phyloP scores from a whole-genome alignment of 495 filamentous ascomycete species.

The Daldinia childiae region DNA sequence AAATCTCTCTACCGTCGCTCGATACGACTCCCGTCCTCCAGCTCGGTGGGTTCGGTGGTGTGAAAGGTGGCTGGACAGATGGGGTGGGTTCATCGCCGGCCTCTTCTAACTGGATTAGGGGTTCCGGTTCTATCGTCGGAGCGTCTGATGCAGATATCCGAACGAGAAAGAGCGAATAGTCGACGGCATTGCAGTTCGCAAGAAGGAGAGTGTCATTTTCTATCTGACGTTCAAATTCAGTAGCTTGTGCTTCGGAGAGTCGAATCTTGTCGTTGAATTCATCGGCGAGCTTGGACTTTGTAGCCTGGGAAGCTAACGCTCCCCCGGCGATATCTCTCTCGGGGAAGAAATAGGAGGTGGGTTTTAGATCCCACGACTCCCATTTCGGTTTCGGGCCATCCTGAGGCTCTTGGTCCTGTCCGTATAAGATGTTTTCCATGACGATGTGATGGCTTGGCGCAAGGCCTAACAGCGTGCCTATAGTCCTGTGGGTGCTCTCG shows the following conservation, averaged over 20 bases:
- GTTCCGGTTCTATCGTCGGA: slow-evolving; percentile 31
- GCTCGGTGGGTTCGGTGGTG: slow-evolving; percentile 48
- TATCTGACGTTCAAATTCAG: slow-evolving; percentile 58
- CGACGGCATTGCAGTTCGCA: slow-evolving; percentile 67
- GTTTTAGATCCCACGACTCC: slow-evolving; percentile 78
- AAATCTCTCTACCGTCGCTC: slow-evolving; percentile 69
- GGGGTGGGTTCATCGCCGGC: slow-evolving; percentile 12
- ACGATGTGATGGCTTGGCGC: slow-evolving; percentile 73
- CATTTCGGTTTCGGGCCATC: slow-evolving; percentile 56
- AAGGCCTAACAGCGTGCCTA: slow-evolving; percentile 64
- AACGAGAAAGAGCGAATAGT: slow-evolving; percentile 75
- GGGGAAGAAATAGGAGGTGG: slow-evolving; percentile 75
- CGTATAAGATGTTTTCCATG: slow-evolving; percentile 76
- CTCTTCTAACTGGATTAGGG: slow-evolving; percentile 32
- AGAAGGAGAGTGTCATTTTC: slow-evolving; percentile 69
- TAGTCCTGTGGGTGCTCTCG: slow-evolving; percentile 58
- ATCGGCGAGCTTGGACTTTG: slow-evolving; percentile 67
- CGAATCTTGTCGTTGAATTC: slow-evolving; percentile 71
- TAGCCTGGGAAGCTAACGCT: slow-evolving; percentile 64
- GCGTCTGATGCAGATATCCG: slow-evolving; percentile 53
- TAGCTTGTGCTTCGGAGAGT: slow-evolving; percentile 60
- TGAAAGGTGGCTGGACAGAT: slow-evolving; percentile 41
- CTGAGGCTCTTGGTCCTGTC: slow-evolving; percentile 54
- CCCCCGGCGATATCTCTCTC: slow-evolving; percentile 73
- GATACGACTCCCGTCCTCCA: slow-evolving; percentile 68